A percentile compares a stretch with the other conserved stretches of the same genome.
phyloP scores from a whole-genome alignment of 2,329 filamentous ascomycete species.

The Ceratocystis destructans region DNA sequence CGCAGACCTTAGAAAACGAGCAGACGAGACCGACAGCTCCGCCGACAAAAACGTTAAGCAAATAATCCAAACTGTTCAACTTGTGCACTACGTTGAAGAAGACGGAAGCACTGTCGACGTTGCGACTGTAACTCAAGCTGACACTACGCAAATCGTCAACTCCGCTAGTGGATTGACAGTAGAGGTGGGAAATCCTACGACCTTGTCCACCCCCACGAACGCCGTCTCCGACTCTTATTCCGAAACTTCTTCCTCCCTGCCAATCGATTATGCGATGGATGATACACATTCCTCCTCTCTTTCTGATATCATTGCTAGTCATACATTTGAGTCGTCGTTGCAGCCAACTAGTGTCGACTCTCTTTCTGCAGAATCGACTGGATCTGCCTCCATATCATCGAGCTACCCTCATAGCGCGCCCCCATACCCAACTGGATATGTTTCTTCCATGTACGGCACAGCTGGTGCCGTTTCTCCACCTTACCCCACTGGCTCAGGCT shows the following conservation, averaged over 20 bases:
- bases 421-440: background rate
- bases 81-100: slow-evolving; percentile 40
- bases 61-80: slow-evolving; percentile 41
- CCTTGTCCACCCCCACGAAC: slow-evolving; percentile 3
- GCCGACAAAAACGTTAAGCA: slow-evolving; percentile 27
- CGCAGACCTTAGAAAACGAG: slow-evolving; percentile 11
- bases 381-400: background rate
- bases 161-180: slow-evolving; percentile 29
- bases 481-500: slow-evolving; percentile 10
- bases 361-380: background rate
- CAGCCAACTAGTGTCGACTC: background rate
- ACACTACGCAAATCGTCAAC: slow-evolving; percentile 29
- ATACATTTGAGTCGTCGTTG: background rate
- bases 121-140: slow-evolving; percentile 31
- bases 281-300: background rate
- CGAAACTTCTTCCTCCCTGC: slow-evolving; percentile 21
- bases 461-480: slow-evolving; percentile 2
- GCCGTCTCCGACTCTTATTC: slow-evolving; percentile 22
- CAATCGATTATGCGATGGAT: background rate
- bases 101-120: slow-evolving; percentile 33
- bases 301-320: slow-evolving; percentile 15
- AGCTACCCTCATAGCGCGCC: background rate
- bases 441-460: slow-evolving; percentile 3
- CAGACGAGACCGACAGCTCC: background rate
- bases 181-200: slow-evolving; percentile 17